These are phyloP conservation scores for Mrakia frigida DNA, from an alignment of 768 basidiomycete genomes.

Conservation along the genomic window DNA sequence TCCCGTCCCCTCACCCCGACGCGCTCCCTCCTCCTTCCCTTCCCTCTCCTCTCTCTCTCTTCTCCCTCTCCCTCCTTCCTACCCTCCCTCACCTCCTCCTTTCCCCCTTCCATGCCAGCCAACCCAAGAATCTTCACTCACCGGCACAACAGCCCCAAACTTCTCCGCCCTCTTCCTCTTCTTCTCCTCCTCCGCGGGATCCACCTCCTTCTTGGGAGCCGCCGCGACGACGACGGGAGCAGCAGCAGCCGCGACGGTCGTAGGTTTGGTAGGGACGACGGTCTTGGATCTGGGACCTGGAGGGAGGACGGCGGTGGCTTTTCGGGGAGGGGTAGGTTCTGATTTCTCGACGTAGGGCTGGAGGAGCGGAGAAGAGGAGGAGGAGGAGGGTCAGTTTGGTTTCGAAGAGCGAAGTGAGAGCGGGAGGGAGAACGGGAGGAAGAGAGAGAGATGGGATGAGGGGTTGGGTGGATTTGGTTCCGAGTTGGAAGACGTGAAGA, in stretches of 20 bases:
- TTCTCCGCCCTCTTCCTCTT: conserved; percentile 31
- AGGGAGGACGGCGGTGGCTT: neutral
- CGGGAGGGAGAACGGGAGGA: neutral
- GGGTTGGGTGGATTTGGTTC: too few relatives aligned
- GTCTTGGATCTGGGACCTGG: neutral
- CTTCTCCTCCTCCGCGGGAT: conserved; percentile 29
- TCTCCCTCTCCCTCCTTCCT: neutral
- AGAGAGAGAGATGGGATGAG: neutral
- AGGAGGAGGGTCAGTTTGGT: neutral
- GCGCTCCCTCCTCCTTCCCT: neutral
- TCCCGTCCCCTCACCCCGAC: neutral
- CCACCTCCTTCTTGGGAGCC: conserved; percentile 21
- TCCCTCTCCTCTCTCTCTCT: neutral
- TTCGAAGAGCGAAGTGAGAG: neutral
- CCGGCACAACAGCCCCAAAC: conserved; percentile 23
- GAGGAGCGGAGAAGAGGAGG: neutral
- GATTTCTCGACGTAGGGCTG: conserved; percentile 32
- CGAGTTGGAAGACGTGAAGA: neutral
- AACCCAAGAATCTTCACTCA: neutral
- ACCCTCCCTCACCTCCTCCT: neutral
- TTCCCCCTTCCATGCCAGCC: neutral
- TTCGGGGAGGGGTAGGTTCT: conserved; percentile 16
- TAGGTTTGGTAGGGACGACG: neutral
- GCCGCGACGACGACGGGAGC: neutral
- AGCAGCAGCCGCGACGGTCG: neutral